phyloP scores from a whole-genome alignment of 805 yeast genomes.

The Kodamaea nitidulidarum region DNA sequence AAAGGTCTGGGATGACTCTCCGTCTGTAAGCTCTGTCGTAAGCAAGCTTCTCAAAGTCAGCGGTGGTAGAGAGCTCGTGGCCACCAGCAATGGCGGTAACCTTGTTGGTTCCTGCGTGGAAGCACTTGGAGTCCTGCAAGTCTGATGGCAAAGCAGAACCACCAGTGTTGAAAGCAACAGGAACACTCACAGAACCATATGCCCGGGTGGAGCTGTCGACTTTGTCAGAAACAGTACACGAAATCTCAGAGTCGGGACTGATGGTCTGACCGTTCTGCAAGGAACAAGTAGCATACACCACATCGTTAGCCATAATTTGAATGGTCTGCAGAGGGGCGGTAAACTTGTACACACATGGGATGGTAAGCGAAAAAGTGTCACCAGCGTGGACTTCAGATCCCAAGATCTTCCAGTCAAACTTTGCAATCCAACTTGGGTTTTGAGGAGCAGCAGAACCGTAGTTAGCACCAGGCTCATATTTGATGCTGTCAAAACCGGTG shows the following conservation, averaged over 20 bases:
- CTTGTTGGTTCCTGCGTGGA: constrained; percentile 12
- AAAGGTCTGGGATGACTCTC: constrained; percentile 13
- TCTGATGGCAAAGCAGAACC: constrained; percentile 12
- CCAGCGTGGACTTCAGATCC: constrained; percentile 12
- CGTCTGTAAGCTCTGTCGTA: not conserved
- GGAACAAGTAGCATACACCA: constrained; percentile 20
- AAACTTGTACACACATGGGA: constrained; percentile 17
- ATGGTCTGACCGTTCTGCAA: constrained; percentile 12
- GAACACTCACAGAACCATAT: constrained; percentile 15
- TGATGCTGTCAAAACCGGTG: constrained; percentile 14
- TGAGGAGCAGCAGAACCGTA: constrained; percentile 4
- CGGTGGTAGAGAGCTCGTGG: constrained; percentile 11
- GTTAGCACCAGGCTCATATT: constrained; percentile 11
- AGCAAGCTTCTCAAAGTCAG: constrained; percentile 5
- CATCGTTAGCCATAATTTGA: constrained; percentile 8
- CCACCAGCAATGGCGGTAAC: constrained; percentile 17
- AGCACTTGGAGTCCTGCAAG: constrained; percentile 9
- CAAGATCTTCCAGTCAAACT: constrained; percentile 18
- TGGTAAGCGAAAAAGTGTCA: constrained; percentile 15
- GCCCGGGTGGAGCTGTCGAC: constrained; percentile 14
- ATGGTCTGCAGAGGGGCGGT: constrained; percentile 9
- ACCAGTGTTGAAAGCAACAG: constrained; percentile 18
- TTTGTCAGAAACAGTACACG: constrained; percentile 13
- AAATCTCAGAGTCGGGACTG: constrained; percentile 7
- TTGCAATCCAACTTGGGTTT: constrained; percentile 17